A percentile compares a stretch with the other conserved stretches of the same genome.
Conservation (phyloP, 164 flowering plant species). For the Nymphaea colorata region DNA sequence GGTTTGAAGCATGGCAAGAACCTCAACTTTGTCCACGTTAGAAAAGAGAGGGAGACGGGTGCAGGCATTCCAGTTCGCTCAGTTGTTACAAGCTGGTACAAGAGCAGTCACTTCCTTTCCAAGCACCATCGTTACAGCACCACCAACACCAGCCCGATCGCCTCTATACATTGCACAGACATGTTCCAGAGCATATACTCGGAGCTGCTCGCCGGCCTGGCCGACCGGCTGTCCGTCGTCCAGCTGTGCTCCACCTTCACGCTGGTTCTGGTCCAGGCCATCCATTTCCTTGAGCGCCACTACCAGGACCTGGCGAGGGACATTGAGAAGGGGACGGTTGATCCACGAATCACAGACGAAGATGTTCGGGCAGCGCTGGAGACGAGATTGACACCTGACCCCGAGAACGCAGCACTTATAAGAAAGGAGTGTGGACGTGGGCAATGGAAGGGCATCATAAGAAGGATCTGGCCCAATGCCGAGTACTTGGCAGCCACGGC, state of each 20-base stretch:
- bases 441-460: slow-evolving; percentile 52
- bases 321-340: slow-evolving; percentile 36
- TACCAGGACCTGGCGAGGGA: slow-evolving; percentile 42
- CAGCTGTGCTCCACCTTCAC: slow-evolving; percentile 73
- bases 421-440: slow-evolving; percentile 30
- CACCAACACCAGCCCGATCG: slow-evolving; percentile 66
- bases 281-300: slow-evolving; percentile 52
- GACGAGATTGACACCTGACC: slow-evolving; percentile 27
- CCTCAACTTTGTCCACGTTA: slow-evolving; percentile 48
- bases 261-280: slow-evolving; percentile 64
- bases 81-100: slow-evolving; percentile 71
- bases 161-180: slow-evolving; percentile 58
- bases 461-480: slow-evolving; percentile 70
- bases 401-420: slow-evolving; percentile 39
- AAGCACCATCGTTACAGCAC: slow-evolving; percentile 54
- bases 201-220: slow-evolving; percentile 72
- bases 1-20: slow-evolving; percentile 67
- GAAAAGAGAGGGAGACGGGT: slow-evolving; percentile 49
- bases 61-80: slow-evolving; percentile 69
- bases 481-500: slow-evolving; percentile 69
- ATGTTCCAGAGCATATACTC: slow-evolving; percentile 80
- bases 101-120: slow-evolving; percentile 51
- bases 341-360: slow-evolving; percentile 34
- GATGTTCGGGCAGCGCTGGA: slow-evolving; percentile 19
- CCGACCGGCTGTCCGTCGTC: slow-evolving; percentile 38